A percentile compares a stretch with the other conserved stretches of the same genome.
Conservation (phyloP, 306 rosid species). For the Inga oerstediana region DNA sequence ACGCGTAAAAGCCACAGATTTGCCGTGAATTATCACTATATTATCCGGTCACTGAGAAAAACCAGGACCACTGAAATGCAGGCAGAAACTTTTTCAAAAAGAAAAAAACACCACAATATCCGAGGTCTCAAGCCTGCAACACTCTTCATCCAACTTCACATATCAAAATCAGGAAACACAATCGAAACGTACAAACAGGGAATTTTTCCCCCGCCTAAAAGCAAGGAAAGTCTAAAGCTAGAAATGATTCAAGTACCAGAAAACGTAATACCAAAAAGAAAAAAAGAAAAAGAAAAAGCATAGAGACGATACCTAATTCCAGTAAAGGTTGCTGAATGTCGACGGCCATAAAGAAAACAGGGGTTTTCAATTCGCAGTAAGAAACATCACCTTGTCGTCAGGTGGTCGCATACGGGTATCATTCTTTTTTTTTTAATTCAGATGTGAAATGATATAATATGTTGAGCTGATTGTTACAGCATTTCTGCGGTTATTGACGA, state of each 20-base stretch:
- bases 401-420: neutral
- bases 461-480: neutral
- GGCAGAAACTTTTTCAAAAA: neutral
- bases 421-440: neutral
- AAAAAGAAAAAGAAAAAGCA: neutral
- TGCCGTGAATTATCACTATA: neutral
- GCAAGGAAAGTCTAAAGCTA: neutral
- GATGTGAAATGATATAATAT: neutral
- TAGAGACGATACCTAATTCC: conserved; percentile 21
- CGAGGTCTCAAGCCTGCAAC: neutral
- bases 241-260: neutral
- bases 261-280: neutral
- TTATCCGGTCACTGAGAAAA: neutral
- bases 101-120: neutral
- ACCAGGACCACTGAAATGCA: neutral
- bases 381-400: neutral
- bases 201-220: neutral
- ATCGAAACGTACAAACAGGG: neutral
- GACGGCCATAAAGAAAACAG: neutral
- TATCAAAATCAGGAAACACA: neutral
- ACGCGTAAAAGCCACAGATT: neutral
- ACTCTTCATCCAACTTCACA: neutral
- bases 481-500: neutral
- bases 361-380: neutral
- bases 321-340: conserved; percentile 11